phyloP scores from a whole-genome alignment of 2,329 filamentous ascomycete species.

The Penicillium sp. region DNA sequence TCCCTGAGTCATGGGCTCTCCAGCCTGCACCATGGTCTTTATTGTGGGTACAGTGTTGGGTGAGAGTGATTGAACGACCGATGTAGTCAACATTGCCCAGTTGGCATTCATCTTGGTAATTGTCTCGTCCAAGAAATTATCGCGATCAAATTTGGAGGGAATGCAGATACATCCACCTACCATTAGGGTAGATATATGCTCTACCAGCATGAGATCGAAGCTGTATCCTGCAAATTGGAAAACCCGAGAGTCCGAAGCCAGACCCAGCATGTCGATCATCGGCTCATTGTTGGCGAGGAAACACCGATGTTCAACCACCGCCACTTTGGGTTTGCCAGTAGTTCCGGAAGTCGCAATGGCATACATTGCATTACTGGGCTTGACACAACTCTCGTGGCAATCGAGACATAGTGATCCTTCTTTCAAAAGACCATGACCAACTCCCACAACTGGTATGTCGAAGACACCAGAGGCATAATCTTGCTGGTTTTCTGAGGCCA shows the following conservation, averaged over 20 bases:
- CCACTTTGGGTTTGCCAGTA: constrained; percentile 47
- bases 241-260: neutral
- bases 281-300: neutral
- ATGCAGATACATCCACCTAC: neutral
- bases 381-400: neutral
- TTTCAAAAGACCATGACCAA: neutral
- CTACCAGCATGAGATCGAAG: neutral
- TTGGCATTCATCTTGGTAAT: neutral
- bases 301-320: constrained; percentile 25
- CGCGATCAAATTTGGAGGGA: neutral
- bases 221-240: neutral
- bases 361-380: neutral
- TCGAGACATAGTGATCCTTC: neutral
- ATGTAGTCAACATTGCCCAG: neutral
- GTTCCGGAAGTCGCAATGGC: constrained; percentile 43
- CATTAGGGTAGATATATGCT: neutral
- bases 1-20: neutral
- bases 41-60: neutral
- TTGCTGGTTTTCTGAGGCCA: neutral
- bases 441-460: neutral
- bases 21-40: neutral
- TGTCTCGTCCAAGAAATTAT: neutral
- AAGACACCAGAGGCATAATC: neutral
- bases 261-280: neutral
- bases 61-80: neutral